These are phyloP conservation scores for Balansia obtecta DNA, from an alignment of 2,329 filamentous ascomycete species.

Conservation along the genomic window DNA sequence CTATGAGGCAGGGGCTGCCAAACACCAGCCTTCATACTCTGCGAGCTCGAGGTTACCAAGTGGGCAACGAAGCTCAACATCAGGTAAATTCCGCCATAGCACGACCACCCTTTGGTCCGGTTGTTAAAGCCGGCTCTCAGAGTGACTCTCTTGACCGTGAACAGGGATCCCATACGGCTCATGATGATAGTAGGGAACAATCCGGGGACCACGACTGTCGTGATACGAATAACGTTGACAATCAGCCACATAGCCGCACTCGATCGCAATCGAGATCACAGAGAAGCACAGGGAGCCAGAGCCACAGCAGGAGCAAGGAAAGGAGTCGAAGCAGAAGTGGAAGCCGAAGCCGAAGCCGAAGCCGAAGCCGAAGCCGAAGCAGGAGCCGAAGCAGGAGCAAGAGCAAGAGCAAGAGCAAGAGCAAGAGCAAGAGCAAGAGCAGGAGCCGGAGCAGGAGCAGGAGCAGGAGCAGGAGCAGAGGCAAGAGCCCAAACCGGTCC, in stretches of 20 bases:
- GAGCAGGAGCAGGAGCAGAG: constrained; percentile 13
- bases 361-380: constrained; percentile 11
- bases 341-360: constrained; percentile 6
- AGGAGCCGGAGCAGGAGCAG: constrained; percentile 16
- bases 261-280: constrained; percentile 23
- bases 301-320: constrained; percentile 17
- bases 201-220: constrained; percentile 14
- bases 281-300: constrained; percentile 18
- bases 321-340: constrained; percentile 13
- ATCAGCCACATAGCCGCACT: constrained; percentile 8
- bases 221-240: constrained; percentile 13
- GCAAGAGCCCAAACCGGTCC: constrained; percentile 17
- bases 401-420: constrained; percentile 8
- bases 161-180: constrained; percentile 20
- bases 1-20: constrained; percentile 79
- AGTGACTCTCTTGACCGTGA: constrained; percentile 34
- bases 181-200: constrained; percentile 19
- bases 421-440: constrained; percentile 11
- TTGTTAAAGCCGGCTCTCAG: constrained; percentile 21
- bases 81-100: constrained; percentile 10
- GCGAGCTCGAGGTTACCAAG: constrained; percentile 38
- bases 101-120: constrained; percentile 5
- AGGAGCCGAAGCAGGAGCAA: constrained; percentile 11
- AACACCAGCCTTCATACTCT: constrained; percentile 66
- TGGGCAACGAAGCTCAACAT: constrained; percentile 28